Evolutionary conservation across 2,329 filamentous ascomycete genomes (phyloP), one percentile per base, ranked within the genome.

Genomic region (Metarhizium guizhouense): DNA sequence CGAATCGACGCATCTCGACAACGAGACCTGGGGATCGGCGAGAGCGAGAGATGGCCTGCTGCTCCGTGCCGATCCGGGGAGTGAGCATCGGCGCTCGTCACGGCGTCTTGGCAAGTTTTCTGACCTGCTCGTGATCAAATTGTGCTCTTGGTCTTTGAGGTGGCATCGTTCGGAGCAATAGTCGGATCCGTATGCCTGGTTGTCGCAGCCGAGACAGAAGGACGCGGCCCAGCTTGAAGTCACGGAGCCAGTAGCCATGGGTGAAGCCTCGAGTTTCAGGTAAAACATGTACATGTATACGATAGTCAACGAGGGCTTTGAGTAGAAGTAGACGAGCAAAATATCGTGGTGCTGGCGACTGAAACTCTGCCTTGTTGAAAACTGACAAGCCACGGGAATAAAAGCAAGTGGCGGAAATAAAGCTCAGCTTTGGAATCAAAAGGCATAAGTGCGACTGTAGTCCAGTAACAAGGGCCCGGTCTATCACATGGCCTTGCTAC

Each of bases 171-270:
- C n/a, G 14, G 51, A 45, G 51, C 51, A 52, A 38, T 52, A 52
- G 18, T 43, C 18, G 7, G 34, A 11, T 32, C 18, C 51, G 13
- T 7, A 34, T 8, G 25, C 18, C 25, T 43, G 13, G n/a, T 29
- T 43, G 25, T 52, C 51, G 25, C 51, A 52, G 6, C 51, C 51
- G 25, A 52, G 51, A 45, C 51, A 52, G 14, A 52, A 52, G 10
- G 51, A 52, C 6, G 51, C 51, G 8, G 51, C 51, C 51, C 51
- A 52, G 2, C 32, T 34, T 13, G 36, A 34, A 16, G 51, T 52
- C 6, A 52, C 51, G 7, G 13, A 25, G 51, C 38, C 38, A 3
- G 25, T 34, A 32, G 18, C 38, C 51, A 52, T 20, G 11, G 25
- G n/a, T 10, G 18, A 25, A 40, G 38, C 38, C 38, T 25, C 38